These are phyloP conservation scores for Glutinoglossum americanum DNA, from an alignment of 495 filamentous ascomycete genomes.

Conservation along the genomic window DNA sequence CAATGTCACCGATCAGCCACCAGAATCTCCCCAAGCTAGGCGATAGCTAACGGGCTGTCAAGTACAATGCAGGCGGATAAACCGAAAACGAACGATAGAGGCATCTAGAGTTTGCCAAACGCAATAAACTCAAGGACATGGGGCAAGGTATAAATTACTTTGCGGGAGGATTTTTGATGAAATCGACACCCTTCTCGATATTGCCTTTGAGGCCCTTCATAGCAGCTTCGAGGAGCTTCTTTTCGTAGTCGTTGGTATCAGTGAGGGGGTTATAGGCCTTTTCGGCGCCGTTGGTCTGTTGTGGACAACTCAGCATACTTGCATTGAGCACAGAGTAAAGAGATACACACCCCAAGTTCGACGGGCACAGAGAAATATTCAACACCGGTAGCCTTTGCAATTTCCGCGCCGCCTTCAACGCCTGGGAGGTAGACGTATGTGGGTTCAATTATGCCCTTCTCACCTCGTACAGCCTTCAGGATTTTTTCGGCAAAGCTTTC, in stretches of 20 bases:
- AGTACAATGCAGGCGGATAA: not conserved
- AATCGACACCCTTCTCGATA: slow-evolving; percentile 81
- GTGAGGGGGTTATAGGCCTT: slow-evolving; percentile 62
- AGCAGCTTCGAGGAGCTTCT: slow-evolving; percentile 58
- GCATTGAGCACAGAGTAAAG: not conserved
- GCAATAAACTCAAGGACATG: slow-evolving; percentile 8
- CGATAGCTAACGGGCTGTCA: not conserved
- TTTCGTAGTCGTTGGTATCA: slow-evolving; percentile 56
- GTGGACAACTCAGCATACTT: not conserved
- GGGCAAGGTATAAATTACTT: slow-evolving; percentile 31
- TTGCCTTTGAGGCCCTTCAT: slow-evolving; percentile 66
- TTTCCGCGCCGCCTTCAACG: slow-evolving; percentile 64
- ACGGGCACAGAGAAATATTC: slow-evolving; percentile 95
- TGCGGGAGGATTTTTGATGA: slow-evolving; percentile 63
- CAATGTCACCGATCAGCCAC: slow-evolving; percentile 2
- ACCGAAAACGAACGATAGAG: not conserved
- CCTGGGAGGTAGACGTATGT: slow-evolving; percentile 88
- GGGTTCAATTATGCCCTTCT: slow-evolving; percentile 82
- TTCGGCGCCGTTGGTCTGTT: slow-evolving; percentile 57
- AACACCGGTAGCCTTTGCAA: slow-evolving; percentile 57
- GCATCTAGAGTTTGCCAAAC: not conserved
- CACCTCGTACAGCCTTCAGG: slow-evolving; percentile 67
- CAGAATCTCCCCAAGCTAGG: not conserved
- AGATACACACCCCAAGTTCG: slow-evolving; percentile 64
- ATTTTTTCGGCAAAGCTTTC: slow-evolving; percentile 79